Base-by-base conservation (phyloP, 108 stramenopile species). In the Phaeodactylum tricornutum region DNA sequence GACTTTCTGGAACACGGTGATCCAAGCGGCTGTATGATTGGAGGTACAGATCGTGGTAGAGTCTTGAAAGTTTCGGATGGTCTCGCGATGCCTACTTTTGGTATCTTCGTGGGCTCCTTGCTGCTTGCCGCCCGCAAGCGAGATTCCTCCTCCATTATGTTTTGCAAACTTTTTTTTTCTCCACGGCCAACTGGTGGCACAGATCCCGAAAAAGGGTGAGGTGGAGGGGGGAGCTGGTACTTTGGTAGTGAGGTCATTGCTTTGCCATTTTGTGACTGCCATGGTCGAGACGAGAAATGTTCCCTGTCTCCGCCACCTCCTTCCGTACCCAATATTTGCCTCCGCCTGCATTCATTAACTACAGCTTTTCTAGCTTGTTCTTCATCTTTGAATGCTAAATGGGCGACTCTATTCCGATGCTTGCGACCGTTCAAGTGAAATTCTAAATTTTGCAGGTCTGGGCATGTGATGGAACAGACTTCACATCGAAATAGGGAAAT, bases 401-500 rank as follows among this genome's bases (percentile, higher is more conserved):
- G 83, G n/a, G 47, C 48, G 26, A 74, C 57, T 29, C 78, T 61
- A 66, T 90, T 90, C 25, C 87, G 59, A 49, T 90, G 87, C 49
- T 84, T 90, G 43, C 82, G 63, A 33, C 87, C 87, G 42, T 55
- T 75, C 57, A 75, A 63, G 50, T 90, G 87, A 5, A 85, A 53
- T 7, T 67, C 66, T 45, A 63, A 75, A 53, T 69, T 79, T 19
- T 61, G 54, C 36, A 53, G 42, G 50, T 90, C 83, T 3, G 77
- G 75, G 51, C 87, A 90, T 14, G 53, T 68, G 0, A 83, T 57
- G 7, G 38, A 55, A 48, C 87, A 90, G 19, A 72, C 28, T 31
- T 66, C 69, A 53, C 87, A 90, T 29, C 29, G 25, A 50, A 50
- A 11, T n/a, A n/a, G n/a, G n/a, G n/a, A n/a, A n/a, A n/a, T n/a